Base-by-base conservation (phyloP, 139 green algal species). In the Helicosporidium sp. region DNA sequence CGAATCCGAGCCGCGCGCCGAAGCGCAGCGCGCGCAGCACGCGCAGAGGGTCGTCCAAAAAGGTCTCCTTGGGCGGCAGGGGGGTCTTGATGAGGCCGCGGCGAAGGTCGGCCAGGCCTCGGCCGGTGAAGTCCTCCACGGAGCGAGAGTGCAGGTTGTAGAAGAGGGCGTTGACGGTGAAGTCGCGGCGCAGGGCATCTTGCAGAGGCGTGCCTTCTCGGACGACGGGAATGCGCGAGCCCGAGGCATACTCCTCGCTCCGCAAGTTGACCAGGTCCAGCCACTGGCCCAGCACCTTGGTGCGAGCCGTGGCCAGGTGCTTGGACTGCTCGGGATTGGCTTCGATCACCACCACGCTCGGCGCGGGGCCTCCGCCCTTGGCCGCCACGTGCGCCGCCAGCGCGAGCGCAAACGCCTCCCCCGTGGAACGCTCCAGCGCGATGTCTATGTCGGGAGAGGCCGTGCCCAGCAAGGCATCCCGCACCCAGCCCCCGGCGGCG, bases 201-300 rank as follows among this genome's bases (percentile, higher is more conserved):
- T 92, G 64, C 58, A 72, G 46, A 1, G 79, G 66, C 0, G 77
- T 91, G 20, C 83, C 84, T 68, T 92, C 85, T 36, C 75, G 68
- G 75, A 94, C 85, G n/a, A 54, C 67, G 2, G 86, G 84, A 42
- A 96, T 95, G 41, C 87, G 62, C 33, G 49, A 76, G 57, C 80
- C 66, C 13, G 82, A 57, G 0, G 86, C 71, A 47, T 97, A 98
- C 23, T 71, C 84, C 57, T 98, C 88, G 6, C 60, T 77, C 7
- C 88, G 68, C 48, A 98, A 70, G 72, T 98, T 97, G 18, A 98
- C 88, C 46, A 96, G 65, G 55, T 97, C 89, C 19, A 97, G 74
- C 75, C 62, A 68, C 0, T 73, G 33, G 35, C 59, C 67, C 12
- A 51, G 46, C 23, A 81, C 54, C 48, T 80, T 76, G 61, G 96